phyloP scores from a whole-genome alignment of 306 rosid genomes.

The Vachellia pachyceras region DNA sequence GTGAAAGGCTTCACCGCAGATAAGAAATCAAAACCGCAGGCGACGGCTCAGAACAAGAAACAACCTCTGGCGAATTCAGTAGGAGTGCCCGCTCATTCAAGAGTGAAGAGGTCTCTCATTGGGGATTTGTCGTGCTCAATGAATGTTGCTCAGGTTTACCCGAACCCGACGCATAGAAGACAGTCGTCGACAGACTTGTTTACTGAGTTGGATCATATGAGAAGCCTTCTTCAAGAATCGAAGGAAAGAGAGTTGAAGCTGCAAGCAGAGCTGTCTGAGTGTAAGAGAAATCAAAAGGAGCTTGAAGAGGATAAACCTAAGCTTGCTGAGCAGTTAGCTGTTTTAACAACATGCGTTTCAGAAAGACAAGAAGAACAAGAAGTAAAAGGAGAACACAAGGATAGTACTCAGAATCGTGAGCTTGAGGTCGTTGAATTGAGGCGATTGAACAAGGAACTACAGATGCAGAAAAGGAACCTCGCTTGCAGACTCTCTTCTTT shows the following conservation, averaged over 20 bases:
- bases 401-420: slow-evolving; percentile 57
- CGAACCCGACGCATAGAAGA: slow-evolving; percentile 64
- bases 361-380: slow-evolving; percentile 59
- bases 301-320: slow-evolving; percentile 68
- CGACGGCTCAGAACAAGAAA: slow-evolving; percentile 50
- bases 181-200: slow-evolving; percentile 93
- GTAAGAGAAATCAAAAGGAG: slow-evolving; percentile 55
- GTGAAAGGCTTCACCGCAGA: slow-evolving; percentile 87
- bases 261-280: slow-evolving; percentile 74
- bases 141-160: slow-evolving; percentile 66
- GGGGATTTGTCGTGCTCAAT: slow-evolving; percentile 77
- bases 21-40: slow-evolving; percentile 62
- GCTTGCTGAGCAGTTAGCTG: slow-evolving; percentile 61
- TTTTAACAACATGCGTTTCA: slow-evolving; percentile 38
- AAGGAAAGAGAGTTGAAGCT: slow-evolving; percentile 82
- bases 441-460: slow-evolving; percentile 89
- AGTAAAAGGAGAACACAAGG: slow-evolving; percentile 45
- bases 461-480: slow-evolving; percentile 87
- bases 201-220: slow-evolving; percentile 85
- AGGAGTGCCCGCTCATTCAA: slow-evolving; percentile 57
- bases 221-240: slow-evolving; percentile 76
- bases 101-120: slow-evolving; percentile 82
- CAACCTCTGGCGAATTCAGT: slow-evolving; percentile 56
- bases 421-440: slow-evolving; percentile 90
- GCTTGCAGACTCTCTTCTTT: slow-evolving; percentile 73